Base-by-base conservation (phyloP, 2,329 filamentous ascomycete genomes). In the Claviceps sp. region DNA sequence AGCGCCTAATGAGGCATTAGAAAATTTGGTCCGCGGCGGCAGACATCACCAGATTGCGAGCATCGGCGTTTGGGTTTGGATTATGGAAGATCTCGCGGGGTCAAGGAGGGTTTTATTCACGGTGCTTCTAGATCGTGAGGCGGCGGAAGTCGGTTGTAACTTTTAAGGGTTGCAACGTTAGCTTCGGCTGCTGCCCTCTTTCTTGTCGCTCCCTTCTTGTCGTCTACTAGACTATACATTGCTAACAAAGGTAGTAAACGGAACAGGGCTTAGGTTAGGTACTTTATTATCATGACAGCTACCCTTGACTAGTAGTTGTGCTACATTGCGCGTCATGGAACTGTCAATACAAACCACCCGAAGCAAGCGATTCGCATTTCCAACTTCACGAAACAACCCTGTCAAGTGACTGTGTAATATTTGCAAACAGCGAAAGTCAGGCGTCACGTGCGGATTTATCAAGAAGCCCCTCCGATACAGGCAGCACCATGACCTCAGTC, bases 51-150 rank as follows among this genome's bases (percentile, higher is more conserved):
- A 60, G 48, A 64, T 63, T 22, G 54, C 55, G 17, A 55, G 51
- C 1, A 62, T 63, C 7, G 60, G 60, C 0, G 59, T 63, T 4
- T 58, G 61, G 1, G 62, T 60, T 50, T 62, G 60, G 60, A 61
- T 63, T 39, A 51, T 56, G 1, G 59, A 63, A 38, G 56, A 59
- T 1, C 53, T 63, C 22, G 56, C 62, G 11, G 8, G 8, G 54
- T 13, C 19, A 53, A 1, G 60, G 48, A 3, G 60, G 61, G 37
- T 50, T 56, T 40, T 62, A 55, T 26, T 60, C 60, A 0, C 55
- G 60, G 0, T 60, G 61, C 0, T 0, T 60, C 59, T 3, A 59
- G 61, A 0, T 54, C 55, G 0, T 37, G 14, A 47, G 45, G n/a
- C 5, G 13, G 30, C 10, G 30, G 30, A 30, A 30, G 30, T 30